These are phyloP conservation scores for Diplodia mutila DNA, from an alignment of 2,329 filamentous ascomycete genomes.

Conservation along the genomic window DNA sequence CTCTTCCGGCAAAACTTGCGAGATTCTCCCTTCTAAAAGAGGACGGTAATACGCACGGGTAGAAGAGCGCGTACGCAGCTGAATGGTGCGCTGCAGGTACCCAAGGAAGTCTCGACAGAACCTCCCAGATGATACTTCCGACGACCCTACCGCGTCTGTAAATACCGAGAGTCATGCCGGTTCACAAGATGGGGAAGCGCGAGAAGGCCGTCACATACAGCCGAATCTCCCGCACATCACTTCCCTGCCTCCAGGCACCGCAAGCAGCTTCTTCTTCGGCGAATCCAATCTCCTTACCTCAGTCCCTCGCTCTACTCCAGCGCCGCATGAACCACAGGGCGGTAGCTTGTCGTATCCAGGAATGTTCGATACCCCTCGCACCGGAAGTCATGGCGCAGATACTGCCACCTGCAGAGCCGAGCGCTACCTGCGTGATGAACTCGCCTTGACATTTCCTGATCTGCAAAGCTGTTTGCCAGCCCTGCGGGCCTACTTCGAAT, in stretches of 20 bases:
- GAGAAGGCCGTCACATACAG: not conserved
- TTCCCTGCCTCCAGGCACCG: constrained; percentile 35
- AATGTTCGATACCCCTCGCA: constrained; percentile 39
- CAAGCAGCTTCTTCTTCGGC: constrained; percentile 46
- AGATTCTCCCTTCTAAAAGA: constrained; percentile 48
- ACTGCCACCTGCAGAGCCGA: constrained; percentile 39
- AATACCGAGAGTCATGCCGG: no score
- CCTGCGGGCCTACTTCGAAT: constrained; percentile 58
- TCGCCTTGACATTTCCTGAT: constrained; percentile 53
- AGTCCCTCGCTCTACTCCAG: constrained; percentile 48
- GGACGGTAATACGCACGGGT: constrained; percentile 46
- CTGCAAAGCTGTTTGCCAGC: constrained; percentile 48
- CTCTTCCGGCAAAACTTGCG: constrained; percentile 43
- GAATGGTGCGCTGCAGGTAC: constrained; percentile 28
- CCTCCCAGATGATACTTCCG: not conserved
- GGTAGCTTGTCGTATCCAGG: constrained; percentile 41
- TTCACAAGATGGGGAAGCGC: not conserved
- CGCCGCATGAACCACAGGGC: constrained; percentile 31
- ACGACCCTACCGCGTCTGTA: no score
- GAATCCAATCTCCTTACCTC: constrained; percentile 56
- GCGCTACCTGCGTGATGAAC: constrained; percentile 45
- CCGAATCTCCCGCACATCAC: constrained; percentile 25
- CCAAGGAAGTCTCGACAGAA: not conserved
- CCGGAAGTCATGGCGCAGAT: constrained; percentile 44
- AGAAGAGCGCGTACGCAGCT: constrained; percentile 14